Evolutionary conservation across 2,329 filamentous ascomycete species (phyloP).

Genomic region (Claviceps monticola): DNA sequence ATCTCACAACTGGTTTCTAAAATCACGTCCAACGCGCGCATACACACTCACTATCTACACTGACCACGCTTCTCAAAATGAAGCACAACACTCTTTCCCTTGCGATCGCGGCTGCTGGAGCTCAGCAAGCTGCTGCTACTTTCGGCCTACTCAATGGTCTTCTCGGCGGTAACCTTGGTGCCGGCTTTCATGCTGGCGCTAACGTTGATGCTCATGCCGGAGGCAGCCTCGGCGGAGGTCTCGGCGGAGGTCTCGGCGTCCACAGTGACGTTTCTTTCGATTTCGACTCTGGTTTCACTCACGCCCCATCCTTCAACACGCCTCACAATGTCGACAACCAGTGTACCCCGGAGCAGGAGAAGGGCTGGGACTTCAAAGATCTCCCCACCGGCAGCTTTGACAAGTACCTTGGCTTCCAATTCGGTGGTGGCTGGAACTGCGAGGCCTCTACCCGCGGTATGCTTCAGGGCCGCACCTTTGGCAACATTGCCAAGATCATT

Average conservation of each 20-base stretch:
- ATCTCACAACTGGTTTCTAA: conserved; percentile 13
- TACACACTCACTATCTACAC: conserved; percentile 5
- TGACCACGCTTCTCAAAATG: conserved; percentile 24
- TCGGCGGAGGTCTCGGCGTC: not conserved
- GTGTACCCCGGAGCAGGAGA: conserved; percentile 55
- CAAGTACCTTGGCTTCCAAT: conserved; percentile 58
- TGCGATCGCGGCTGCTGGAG: conserved; percentile 36
- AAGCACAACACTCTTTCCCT: conserved; percentile 33
- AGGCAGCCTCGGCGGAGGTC: not conserved
- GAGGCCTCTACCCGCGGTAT: conserved; percentile 45
- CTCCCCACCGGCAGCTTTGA: conserved; percentile 49
- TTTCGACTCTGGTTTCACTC: conserved; percentile 7
- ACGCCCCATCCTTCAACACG: conserved; percentile 42
- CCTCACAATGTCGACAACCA: conserved; percentile 64
- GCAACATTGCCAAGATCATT: conserved; percentile 39
- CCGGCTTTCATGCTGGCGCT: not conserved
- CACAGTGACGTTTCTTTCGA: not conserved
- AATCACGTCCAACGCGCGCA: not conserved
- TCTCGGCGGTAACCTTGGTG: conserved; percentile 5
- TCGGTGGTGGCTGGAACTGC: conserved; percentile 59
- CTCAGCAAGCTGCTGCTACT: conserved; percentile 35
- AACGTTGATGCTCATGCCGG: not conserved
- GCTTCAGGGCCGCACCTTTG: conserved; percentile 34
- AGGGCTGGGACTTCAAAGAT: conserved; percentile 59
- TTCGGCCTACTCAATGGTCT: not conserved